Evolutionary conservation across 257 asterid genomes (phyloP).

Genomic region (Ophiorrhiza pumila): DNA sequence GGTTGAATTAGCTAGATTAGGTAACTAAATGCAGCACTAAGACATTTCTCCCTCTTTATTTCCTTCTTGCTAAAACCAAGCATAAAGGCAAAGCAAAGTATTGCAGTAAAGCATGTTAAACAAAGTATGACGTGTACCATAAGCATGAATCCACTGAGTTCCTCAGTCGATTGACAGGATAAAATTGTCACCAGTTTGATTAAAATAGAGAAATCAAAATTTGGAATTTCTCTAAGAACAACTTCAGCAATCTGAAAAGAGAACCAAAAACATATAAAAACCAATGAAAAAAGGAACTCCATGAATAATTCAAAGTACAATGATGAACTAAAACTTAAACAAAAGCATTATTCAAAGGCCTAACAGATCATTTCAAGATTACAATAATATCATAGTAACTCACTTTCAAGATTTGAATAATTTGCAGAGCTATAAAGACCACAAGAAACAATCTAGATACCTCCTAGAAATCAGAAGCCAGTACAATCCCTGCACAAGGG

Average conservation of each 20-base stretch:
- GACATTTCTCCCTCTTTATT: neutral
- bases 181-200: conserved; percentile 59
- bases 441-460: neutral
- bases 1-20: conserved; percentile 11
- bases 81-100: neutral
- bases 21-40: neutral
- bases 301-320: neutral
- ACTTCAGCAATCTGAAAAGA: conserved; percentile 73
- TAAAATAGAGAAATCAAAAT: conserved; percentile 54
- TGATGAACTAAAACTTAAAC: too few species aligned
- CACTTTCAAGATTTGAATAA: neutral
- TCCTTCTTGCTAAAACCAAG: neutral
- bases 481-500: neutral
- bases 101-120: neutral
- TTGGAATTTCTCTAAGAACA: conserved; percentile 57
- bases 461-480: neutral
- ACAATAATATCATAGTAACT: neutral
- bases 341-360: neutral
- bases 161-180: conserved; percentile 57
- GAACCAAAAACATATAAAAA: conserved; percentile 21
- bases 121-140: conserved; percentile 50
- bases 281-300: neutral
- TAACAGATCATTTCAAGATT: neutral
- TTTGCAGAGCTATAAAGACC: neutral
- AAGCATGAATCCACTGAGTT: conserved; percentile 62